These are phyloP conservation scores for Silene latifolia DNA, from an alignment of 148 eudicot species.

Conservation along the genomic window DNA sequence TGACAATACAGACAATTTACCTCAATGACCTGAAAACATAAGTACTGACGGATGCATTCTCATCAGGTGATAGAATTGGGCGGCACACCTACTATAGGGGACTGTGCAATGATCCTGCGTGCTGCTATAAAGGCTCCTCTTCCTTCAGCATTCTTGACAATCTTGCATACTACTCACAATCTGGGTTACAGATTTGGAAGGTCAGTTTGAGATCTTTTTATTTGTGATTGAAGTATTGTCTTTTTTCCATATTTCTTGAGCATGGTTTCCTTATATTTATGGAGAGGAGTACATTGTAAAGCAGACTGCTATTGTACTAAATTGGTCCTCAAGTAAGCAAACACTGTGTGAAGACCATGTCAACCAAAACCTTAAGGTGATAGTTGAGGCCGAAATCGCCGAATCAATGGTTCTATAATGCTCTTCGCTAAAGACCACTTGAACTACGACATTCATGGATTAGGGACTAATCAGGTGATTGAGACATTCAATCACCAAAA, in stretches of 20 bases:
- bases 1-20: background rate
- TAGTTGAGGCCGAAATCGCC: too few species aligned
- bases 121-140: constrained; percentile 90
- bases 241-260: background rate
- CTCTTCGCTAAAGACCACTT: background rate
- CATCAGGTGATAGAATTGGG: constrained; percentile 91
- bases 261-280: background rate
- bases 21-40: background rate
- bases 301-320: background rate
- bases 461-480: background rate
- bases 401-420: too few species aligned
- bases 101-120: constrained; percentile 92
- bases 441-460: background rate
- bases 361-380: too few species aligned
- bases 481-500: constrained; percentile 4
- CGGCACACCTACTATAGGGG: constrained; percentile 92
- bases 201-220: constrained; percentile 34
- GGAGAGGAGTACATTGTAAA: background rate
- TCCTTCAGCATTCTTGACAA: constrained; percentile 81
- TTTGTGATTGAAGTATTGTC: background rate
- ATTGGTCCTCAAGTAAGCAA: background rate
- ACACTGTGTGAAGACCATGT: too few species aligned
- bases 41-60: constrained; percentile 6
- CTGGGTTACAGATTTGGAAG: constrained; percentile 89
- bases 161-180: constrained; percentile 73